Evolutionary conservation across 306 rosid species (phyloP).

Genomic region (Begonia masoniana): DNA sequence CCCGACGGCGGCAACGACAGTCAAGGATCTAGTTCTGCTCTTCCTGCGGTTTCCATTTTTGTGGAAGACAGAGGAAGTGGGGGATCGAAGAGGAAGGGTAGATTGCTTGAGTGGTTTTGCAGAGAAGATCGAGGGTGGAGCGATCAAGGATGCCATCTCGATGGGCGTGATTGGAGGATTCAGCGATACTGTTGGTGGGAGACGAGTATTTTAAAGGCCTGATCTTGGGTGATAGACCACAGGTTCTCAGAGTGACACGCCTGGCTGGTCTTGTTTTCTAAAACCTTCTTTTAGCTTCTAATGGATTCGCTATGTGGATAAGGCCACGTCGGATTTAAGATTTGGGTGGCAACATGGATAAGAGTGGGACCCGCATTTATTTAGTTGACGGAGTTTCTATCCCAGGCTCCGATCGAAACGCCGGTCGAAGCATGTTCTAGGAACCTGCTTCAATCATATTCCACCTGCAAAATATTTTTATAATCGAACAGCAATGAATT

Average conservation of each 20-base stretch:
- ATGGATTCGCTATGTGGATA: slow-evolving; percentile 28
- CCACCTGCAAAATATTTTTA: too few species aligned
- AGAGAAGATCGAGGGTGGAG: slow-evolving; percentile 22
- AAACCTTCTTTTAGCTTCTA: neutral
- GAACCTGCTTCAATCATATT: too few species aligned
- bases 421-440: too few species aligned
- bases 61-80: slow-evolving; percentile 4
- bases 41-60: slow-evolving; percentile 11
- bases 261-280: neutral
- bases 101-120: slow-evolving; percentile 11
- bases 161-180: neutral
- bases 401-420: too few species aligned
- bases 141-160: slow-evolving; percentile 38
- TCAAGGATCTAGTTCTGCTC: slow-evolving; percentile 21
- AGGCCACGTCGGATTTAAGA: slow-evolving; percentile 40
- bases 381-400: too few species aligned
- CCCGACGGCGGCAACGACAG: slow-evolving; percentile 67
- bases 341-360: slow-evolving; percentile 28
- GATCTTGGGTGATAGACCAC: neutral
- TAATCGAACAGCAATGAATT: too few species aligned
- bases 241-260: slow-evolving; percentile 19
- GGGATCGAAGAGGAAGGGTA: neutral
- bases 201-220: neutral
- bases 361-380: slow-evolving; percentile 27
- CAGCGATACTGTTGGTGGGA: neutral